Percentiles rank a stretch among this genome's conserved stretches.
phyloP scores from a whole-genome alignment of 148 eudicot genomes.

The Rhododendron williamsianum region DNA sequence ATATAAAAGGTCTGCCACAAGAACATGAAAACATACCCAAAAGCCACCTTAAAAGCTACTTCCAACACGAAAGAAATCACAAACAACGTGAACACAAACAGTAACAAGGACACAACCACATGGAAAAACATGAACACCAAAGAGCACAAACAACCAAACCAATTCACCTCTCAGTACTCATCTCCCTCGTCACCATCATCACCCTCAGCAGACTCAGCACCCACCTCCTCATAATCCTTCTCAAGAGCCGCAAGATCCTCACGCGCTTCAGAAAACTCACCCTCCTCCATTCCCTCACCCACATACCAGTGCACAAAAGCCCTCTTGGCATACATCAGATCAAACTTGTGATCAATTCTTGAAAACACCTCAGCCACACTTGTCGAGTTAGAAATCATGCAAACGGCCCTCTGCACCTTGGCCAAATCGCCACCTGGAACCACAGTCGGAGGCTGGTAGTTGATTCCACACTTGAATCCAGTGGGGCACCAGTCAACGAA shows the following conservation, averaged over 20 bases:
- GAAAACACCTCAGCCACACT: neutral
- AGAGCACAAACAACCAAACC: neutral
- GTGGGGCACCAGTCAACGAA: constrained; percentile 32
- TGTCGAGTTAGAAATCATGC: neutral
- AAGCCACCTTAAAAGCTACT: neutral
- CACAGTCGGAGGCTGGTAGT: constrained; percentile 30
- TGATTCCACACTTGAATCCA: constrained; percentile 29
- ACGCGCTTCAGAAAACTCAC: constrained; percentile 26
- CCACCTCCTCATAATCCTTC: constrained; percentile 10
- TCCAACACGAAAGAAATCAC: neutral
- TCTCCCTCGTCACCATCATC: constrained; percentile 27
- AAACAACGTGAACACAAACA: neutral
- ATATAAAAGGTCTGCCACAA: neutral
- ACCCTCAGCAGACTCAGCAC: constrained; percentile 22
- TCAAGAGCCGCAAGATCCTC: constrained; percentile 29
- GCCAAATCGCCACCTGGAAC: constrained; percentile 30
- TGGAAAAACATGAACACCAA: neutral
- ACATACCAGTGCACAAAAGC: constrained; percentile 31
- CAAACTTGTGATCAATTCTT: neutral
- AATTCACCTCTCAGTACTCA: constrained; percentile 20
- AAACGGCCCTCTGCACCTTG: constrained; percentile 9
- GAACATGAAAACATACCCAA: neutral
- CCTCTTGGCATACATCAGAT: neutral
- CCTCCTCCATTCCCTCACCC: constrained; percentile 32
- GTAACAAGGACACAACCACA: neutral